Percentiles rank a stretch among this genome's conserved stretches.
These are phyloP conservation scores for Curvularia verruculosa DNA, from an alignment of 2,329 filamentous ascomycete species.

Conservation along the genomic window DNA sequence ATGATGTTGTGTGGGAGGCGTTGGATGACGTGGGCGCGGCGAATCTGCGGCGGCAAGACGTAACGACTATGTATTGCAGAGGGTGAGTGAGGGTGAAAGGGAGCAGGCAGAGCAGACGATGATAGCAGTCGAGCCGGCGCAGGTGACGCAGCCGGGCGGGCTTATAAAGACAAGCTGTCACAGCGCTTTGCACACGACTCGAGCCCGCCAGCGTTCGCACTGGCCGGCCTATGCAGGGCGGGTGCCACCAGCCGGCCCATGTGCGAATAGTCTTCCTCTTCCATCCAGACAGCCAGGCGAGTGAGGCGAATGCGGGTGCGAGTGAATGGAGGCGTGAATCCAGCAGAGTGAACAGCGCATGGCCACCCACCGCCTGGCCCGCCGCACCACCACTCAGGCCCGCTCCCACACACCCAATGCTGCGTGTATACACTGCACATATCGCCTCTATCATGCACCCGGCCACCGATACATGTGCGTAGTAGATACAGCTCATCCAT, in stretches of 20 bases:
- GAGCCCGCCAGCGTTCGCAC: conserved; percentile 26
- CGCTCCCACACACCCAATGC: too few relatives aligned
- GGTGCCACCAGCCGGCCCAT: conserved; percentile 18
- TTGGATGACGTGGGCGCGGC: conserved; percentile 22
- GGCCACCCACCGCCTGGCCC: neutral
- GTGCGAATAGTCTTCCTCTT: neutral
- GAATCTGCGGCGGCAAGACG: conserved; percentile 15
- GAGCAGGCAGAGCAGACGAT: neutral
- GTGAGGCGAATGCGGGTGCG: neutral
- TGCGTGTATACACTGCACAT: too few relatives aligned
- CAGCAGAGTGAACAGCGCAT: too few relatives aligned
- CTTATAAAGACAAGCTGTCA: conserved; percentile 17
- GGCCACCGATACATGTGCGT: too few relatives aligned
- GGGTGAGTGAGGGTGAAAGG: neutral
- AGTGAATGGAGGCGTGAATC: too few relatives aligned
- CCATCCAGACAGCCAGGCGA: neutral
- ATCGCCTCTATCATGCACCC: too few relatives aligned
- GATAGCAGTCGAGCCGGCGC: conserved; percentile 2
- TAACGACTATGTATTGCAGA: conserved; percentile 2
- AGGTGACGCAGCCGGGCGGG: conserved; percentile 21
- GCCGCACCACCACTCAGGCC: too few relatives aligned
- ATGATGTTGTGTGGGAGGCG: conserved; percentile 10
- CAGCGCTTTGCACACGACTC: conserved; percentile 23
- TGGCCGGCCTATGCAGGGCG: conserved; percentile 9
- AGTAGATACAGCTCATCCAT: conserved; percentile 5